These are phyloP conservation scores for Ustilago hordei DNA, from an alignment of 1,284 basidiomycete genomes.

Conservation along the genomic window DNA sequence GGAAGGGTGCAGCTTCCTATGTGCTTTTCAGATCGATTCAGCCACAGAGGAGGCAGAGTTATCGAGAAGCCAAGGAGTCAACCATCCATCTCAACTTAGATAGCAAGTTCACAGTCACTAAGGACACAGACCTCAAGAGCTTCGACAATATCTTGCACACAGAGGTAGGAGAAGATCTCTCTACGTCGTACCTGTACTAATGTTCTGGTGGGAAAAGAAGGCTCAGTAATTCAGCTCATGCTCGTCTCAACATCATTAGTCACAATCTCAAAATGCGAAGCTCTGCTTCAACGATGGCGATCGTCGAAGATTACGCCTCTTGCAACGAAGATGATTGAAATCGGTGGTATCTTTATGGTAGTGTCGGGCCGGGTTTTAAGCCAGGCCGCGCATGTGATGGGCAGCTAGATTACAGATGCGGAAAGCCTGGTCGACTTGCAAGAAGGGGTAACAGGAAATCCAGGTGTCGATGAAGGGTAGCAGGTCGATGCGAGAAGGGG, in stretches of 20 bases:
- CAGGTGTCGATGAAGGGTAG: not conserved
- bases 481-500: not conserved
- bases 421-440: not conserved
- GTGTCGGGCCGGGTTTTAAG: not conserved
- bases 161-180: constrained; percentile 2
- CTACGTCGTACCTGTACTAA: not conserved
- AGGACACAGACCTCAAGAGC: not conserved
- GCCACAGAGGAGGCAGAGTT: not conserved
- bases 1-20: no score
- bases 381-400: constrained; percentile 1
- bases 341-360: not conserved
- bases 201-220: not conserved
- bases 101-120: not conserved
- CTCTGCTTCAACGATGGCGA: not conserved
- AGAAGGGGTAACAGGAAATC: not conserved
- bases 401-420: constrained; percentile 25
- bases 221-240: not conserved
- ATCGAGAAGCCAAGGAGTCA: constrained; percentile 2
- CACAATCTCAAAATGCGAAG: not conserved
- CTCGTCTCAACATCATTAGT: not conserved
- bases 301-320: not conserved
- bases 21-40: no score
- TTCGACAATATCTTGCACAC: not conserved
- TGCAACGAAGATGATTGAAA: not conserved
- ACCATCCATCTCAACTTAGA: not conserved